Conservation (phyloP, 352 stramenopile genomes). For the Globisporangium nagaii region DNA sequence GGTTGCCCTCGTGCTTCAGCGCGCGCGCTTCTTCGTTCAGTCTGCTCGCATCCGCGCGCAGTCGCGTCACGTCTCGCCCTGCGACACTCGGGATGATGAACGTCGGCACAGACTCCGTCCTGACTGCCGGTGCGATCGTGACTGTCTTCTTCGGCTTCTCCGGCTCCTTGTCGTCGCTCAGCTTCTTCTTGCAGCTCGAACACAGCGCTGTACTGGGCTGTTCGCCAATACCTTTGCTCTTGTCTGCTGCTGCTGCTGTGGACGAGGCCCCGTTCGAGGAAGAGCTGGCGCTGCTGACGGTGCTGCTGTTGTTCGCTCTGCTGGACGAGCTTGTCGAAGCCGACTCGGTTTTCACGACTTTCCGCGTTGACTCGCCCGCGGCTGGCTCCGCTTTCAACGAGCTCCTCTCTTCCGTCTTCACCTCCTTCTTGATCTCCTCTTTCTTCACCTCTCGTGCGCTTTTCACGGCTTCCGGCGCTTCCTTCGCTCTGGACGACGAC, state of each 20-base stretch:
- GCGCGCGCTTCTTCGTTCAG: slow-evolving; percentile 63
- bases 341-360: too few relatives aligned
- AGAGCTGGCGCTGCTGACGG: slow-evolving; percentile 19
- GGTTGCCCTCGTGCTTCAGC: slow-evolving; percentile 83
- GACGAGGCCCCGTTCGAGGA: slow-evolving; percentile 7
- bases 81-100: slow-evolving; percentile 46
- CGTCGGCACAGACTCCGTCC: slow-evolving; percentile 10
- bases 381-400: slow-evolving; percentile 1
- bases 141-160: slow-evolving; percentile 19
- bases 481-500: neutral
- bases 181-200: slow-evolving; percentile 57
- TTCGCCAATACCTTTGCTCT: slow-evolving; percentile 2
- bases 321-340: slow-evolving; percentile 14
- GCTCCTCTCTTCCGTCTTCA: slow-evolving; percentile 9
- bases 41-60: slow-evolving; percentile 40
- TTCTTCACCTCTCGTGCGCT: neutral
- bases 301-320: slow-evolving; percentile 13
- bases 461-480: neutral
- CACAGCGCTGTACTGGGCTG: slow-evolving; percentile 23
- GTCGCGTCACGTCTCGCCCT: slow-evolving; percentile 40
- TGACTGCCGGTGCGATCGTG: slow-evolving; percentile 12
- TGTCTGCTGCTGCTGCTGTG: slow-evolving; percentile 6
- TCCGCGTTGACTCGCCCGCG: neutral
- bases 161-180: slow-evolving; percentile 34
- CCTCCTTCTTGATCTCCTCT: slow-evolving; percentile 7